These are phyloP conservation scores for Alternaria rosae DNA, from an alignment of 2,329 filamentous ascomycete species.

Conservation along the genomic window DNA sequence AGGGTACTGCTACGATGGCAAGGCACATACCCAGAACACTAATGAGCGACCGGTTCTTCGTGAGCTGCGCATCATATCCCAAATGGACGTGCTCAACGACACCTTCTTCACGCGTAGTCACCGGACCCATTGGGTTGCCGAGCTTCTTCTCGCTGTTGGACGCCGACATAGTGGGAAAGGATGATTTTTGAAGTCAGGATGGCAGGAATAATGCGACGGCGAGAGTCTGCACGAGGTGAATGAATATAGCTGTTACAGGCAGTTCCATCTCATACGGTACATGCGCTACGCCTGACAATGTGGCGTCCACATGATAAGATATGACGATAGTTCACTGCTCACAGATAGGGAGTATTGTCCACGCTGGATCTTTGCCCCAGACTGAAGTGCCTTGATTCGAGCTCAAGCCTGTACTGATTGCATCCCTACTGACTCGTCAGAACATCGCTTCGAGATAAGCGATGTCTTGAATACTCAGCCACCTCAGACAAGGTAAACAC, in stretches of 20 bases:
- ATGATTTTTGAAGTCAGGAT: background rate
- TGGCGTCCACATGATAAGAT: background rate
- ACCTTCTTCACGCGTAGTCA: constrained; percentile 43
- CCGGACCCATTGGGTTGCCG: background rate
- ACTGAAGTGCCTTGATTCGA: background rate
- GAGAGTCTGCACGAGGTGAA: background rate
- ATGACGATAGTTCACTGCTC: background rate
- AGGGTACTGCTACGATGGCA: background rate
- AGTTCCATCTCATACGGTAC: background rate
- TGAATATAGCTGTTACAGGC: background rate
- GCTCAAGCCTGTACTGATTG: background rate
- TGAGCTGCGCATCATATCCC: background rate
- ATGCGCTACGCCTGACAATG: background rate
- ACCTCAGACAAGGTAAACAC: no score
- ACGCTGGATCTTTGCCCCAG: background rate
- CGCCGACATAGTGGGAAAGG: background rate
- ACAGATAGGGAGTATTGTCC: background rate
- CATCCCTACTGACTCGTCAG: background rate
- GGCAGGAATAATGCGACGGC: background rate
- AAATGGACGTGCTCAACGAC: constrained; percentile 5
- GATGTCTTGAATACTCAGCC: background rate
- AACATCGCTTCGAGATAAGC: background rate
- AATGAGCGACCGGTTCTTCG: background rate
- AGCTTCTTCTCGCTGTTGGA: background rate
- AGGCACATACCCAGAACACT: background rate